Conservation (phyloP, 495 filamentous ascomycete species). For the Lophiostoma macrostomum region DNA sequence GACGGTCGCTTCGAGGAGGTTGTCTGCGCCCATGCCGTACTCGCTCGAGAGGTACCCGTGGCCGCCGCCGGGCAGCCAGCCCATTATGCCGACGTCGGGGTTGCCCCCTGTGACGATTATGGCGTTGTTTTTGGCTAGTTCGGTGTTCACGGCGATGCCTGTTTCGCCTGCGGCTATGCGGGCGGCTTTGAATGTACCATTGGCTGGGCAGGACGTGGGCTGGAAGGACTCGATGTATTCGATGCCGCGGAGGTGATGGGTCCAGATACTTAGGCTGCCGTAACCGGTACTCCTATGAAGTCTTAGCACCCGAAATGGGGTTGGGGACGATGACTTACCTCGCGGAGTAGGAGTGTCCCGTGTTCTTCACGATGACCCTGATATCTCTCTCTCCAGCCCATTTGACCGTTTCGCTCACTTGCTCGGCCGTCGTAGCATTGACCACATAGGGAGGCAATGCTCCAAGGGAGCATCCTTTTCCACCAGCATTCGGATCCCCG, state of each 20-base stretch:
- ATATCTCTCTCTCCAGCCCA: constrained; percentile 60
- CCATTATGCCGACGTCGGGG: constrained; percentile 22
- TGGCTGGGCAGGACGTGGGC: constrained; percentile 19
- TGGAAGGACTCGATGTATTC: constrained; percentile 11
- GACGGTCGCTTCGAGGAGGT: constrained; percentile 26
- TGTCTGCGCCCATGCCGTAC: constrained; percentile 30
- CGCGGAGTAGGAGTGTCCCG: constrained; percentile 51
- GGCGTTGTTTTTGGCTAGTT: constrained; percentile 12
- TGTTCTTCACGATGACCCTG: constrained; percentile 65
- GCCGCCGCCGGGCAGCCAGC: constrained; percentile 25
- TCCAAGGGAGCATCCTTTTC: constrained; percentile 50
- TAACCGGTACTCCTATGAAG: constrained; percentile 21
- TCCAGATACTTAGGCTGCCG: constrained; percentile 33
- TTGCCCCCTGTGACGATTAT: constrained; percentile 27
- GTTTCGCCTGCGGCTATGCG: constrained; percentile 29
- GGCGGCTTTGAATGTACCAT: constrained; percentile 17
- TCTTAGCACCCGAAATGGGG: background rate
- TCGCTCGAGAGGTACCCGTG: constrained; percentile 14
- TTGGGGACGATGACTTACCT: background rate
- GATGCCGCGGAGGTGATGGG: constrained; percentile 26
- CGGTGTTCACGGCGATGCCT: constrained; percentile 17
- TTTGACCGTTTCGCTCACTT: constrained; percentile 58
- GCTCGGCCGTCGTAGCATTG: constrained; percentile 53
- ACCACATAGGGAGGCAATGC: constrained; percentile 60
- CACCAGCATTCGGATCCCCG: constrained; percentile 20